Percentiles rank a stretch among this genome's conserved stretches.
Conservation (phyloP, 345 rosid species). For the Moricandia arvensis region DNA sequence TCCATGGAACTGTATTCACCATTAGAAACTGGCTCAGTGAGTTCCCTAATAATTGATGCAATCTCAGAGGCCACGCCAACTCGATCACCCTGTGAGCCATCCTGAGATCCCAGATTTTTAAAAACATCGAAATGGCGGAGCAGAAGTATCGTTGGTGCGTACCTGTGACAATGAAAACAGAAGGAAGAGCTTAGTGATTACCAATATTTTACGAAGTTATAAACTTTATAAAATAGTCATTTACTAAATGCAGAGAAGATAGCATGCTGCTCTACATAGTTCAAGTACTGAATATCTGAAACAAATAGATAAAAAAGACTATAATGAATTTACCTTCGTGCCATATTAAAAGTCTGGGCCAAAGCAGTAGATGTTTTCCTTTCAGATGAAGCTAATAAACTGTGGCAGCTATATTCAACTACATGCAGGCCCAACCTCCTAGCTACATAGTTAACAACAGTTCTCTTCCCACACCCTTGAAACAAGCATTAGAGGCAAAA, state of each 20-base stretch:
- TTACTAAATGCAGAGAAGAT: constrained; percentile 5
- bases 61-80: constrained; percentile 74
- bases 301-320: not conserved
- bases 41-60: constrained; percentile 82
- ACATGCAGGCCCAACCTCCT: constrained; percentile 78
- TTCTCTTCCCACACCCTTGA: constrained; percentile 91
- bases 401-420: constrained; percentile 90
- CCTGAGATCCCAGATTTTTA: constrained; percentile 64
- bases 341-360: constrained; percentile 77
- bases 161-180: constrained; percentile 51
- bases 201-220: not conserved
- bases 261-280: not conserved
- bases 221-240: not conserved
- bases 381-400: constrained; percentile 74
- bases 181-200: not conserved
- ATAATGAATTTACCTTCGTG: constrained; percentile 61
- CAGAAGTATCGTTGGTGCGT: constrained; percentile 82
- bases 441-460: constrained; percentile 78
- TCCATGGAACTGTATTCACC: constrained; percentile 47
- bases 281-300: not conserved
- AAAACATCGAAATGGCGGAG: constrained; percentile 91
- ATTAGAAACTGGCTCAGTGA: constrained; percentile 64
- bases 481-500: constrained; percentile 4
- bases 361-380: constrained; percentile 69
- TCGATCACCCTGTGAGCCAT: constrained; percentile 73